Evolutionary conservation across 805 yeast genomes (phyloP).

Genomic region (Suhomyces prunicola): DNA sequence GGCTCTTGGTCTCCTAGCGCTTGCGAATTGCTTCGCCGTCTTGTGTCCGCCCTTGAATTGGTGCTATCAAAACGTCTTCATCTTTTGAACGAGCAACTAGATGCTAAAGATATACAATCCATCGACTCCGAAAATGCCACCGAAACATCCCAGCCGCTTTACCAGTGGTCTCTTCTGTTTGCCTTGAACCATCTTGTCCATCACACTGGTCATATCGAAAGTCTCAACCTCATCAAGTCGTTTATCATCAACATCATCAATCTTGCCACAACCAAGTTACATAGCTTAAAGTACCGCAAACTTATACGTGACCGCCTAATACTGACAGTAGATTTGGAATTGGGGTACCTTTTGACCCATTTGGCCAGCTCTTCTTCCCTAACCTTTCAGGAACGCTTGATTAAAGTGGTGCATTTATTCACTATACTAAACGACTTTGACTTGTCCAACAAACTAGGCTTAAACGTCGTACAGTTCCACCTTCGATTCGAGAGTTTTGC

Average conservation of each 20-base stretch:
- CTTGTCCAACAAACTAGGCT: slow-evolving; percentile 24
- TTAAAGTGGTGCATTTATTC: slow-evolving; percentile 27
- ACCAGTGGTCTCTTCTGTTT: slow-evolving; percentile 31
- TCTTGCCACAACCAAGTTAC: slow-evolving; percentile 27
- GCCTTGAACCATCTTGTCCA: slow-evolving; percentile 23
- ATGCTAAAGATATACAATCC: slow-evolving; percentile 11
- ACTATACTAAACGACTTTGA: slow-evolving; percentile 37
- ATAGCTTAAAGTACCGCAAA: slow-evolving; percentile 23
- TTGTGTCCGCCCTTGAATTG: slow-evolving; percentile 30
- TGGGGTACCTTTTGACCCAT: slow-evolving; percentile 13
- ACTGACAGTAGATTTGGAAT: slow-evolving; percentile 14
- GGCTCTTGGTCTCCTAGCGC: slow-evolving; percentile 4
- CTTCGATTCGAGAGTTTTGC: slow-evolving; percentile 30
- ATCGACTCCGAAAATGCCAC: slow-evolving; percentile 4
- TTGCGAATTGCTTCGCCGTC: slow-evolving; percentile 15
- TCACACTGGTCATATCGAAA: slow-evolving; percentile 9
- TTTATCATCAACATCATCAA: slow-evolving; percentile 33
- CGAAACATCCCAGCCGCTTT: slow-evolving; percentile 12
- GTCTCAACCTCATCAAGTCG: slow-evolving; percentile 25
- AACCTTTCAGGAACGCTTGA: slow-evolving; percentile 7
- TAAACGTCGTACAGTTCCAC: slow-evolving; percentile 18
- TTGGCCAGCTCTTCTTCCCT: slow-evolving; percentile 1
- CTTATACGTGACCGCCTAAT: slow-evolving; percentile 17
- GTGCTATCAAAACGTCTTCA: slow-evolving; percentile 31
- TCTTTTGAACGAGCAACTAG: slow-evolving; percentile 21